Evolutionary conservation across 1,139 yeast species (phyloP), one percentile per base, ranked within the genome.

Genomic region (Diutina mesorugosa): DNA sequence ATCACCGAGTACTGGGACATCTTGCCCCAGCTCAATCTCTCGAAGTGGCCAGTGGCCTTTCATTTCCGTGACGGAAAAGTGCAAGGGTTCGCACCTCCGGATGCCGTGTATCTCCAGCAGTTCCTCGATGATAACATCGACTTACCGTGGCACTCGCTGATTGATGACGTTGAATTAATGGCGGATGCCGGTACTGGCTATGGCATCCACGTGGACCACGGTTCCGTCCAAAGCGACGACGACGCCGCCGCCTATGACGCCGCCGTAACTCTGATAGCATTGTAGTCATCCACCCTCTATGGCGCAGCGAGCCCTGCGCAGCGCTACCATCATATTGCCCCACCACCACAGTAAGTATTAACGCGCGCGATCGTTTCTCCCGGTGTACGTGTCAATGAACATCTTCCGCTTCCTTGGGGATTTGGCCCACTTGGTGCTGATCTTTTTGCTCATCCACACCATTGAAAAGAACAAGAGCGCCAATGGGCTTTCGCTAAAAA

Each of bases 401-500:
- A 73, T 81, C 59, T 83, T 83, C 66, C 76, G 85, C 65, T 69
- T 82, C 67, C 56, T 80, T 54, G 90, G 93, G 45, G 99, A 93
- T 67, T 67, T 89, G 59, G 82, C 95, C 56, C 99, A 93, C 68
- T 74, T 89, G 68, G 84, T 87, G 50, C 85, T 96, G 65, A 87
- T 89, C 60, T 73, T 88, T 59, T 78, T 93, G 59, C 77, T 93
- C 61, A 76, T 91, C 57, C 84, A 82, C 59, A 83, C 90, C 56
- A 89, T 93, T 64, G 81, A 77, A 59, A 68, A 72, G 29, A 79
- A 87, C 59, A 75, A 77, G 62, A 85, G 96, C 12, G 84, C 87
- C 57, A 81, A 84, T 51, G 99, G 99, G 46, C 80, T 93, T 57
- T 90, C 97, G 4, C 74, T 90, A 68, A 91, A 91, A 72, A 89